These are phyloP conservation scores for Sporisorium sorghi DNA, from an alignment of 1,284 basidiomycete species.

Conservation along the genomic window DNA sequence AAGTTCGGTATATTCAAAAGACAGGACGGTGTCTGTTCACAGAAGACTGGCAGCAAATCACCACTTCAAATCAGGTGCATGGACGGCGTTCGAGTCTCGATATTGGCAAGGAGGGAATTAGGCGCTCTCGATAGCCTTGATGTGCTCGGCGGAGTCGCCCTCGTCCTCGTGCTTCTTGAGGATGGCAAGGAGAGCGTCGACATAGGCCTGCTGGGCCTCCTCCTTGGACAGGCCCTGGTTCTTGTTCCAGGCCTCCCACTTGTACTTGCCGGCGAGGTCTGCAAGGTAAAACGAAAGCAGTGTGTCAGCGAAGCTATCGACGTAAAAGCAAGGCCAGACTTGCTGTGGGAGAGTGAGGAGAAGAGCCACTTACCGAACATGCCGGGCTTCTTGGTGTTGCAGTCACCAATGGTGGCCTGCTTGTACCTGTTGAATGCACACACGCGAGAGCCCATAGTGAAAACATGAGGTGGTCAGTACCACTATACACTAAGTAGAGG, in stretches of 20 bases:
- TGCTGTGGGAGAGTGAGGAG: background rate
- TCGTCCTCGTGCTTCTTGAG: constrained; percentile 60
- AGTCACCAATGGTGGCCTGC: constrained; percentile 67
- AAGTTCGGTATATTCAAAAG: background rate
- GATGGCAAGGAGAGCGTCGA: constrained; percentile 56
- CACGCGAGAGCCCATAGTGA: background rate
- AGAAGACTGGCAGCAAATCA: background rate
- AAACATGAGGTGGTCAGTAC: background rate
- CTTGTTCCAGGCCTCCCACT: constrained; percentile 68
- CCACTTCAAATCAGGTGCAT: background rate
- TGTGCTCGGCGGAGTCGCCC: constrained; percentile 55
- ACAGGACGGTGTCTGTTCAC: background rate
- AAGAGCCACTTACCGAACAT: constrained; percentile 61
- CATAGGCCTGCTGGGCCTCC: constrained; percentile 63
- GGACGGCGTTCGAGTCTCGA: background rate
- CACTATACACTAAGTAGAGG: no score
- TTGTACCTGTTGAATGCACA: constrained; percentile 54
- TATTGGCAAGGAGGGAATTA: constrained; percentile 9
- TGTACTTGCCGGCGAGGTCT: constrained; percentile 67
- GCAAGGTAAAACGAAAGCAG: no score
- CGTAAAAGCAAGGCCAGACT: no score
- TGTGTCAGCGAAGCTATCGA: background rate
- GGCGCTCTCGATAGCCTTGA: constrained; percentile 58
- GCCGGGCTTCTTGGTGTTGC: constrained; percentile 66
- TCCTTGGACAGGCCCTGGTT: constrained; percentile 61